Evolutionary conservation across 371 early-diverging fungal genomes (phyloP), one percentile per base, ranked within the genome.

Genomic region (Rhizopus arrhizus): DNA sequence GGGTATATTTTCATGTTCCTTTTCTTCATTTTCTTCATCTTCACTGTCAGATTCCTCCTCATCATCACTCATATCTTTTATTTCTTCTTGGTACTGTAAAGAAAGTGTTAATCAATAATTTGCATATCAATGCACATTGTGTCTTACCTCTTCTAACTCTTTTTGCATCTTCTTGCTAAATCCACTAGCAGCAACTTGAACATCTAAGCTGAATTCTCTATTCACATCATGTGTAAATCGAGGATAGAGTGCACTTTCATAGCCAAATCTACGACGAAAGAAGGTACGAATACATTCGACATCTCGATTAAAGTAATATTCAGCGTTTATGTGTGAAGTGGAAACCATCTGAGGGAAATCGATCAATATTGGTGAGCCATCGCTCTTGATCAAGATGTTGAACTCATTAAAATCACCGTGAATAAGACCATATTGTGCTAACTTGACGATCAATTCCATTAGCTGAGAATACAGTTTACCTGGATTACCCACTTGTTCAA

Each of bases 361-460:
- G 58, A 99, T 99, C 53, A 99, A 74, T 7, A 99, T 78, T 48
- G 92, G 92, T 2, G 89, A 83, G 12, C 91, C 89, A 68, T 92
- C 87, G 54, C 89, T 88, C 51, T 85, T 89, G 55, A 99, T 84
- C 73, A 99, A 81, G 54, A 99, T 84, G 78, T 99, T 99, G 85
- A 99, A 99, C 69, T 99, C 99, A 86, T 99, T 99, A 70, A 99
- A 99, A 78, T 99, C 99, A 61, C 99, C 98, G 71, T 99, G 99
- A 64, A 98, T 97, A 54, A 99, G 84, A 41, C 99, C 99, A 59
- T 94, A 85, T 47, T 92, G 87, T 28, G 98, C 98, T 53, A 99
- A 82, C 16, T 93, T 89, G 41, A 97, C 95, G 61, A 99, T 94
- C 75, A 99, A 74, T 64, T 91, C 85, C 95, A 99, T 96, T 38